These are phyloP conservation scores for Boletus reticuloceps DNA, from an alignment of 768 basidiomycete genomes.

Conservation along the genomic window DNA sequence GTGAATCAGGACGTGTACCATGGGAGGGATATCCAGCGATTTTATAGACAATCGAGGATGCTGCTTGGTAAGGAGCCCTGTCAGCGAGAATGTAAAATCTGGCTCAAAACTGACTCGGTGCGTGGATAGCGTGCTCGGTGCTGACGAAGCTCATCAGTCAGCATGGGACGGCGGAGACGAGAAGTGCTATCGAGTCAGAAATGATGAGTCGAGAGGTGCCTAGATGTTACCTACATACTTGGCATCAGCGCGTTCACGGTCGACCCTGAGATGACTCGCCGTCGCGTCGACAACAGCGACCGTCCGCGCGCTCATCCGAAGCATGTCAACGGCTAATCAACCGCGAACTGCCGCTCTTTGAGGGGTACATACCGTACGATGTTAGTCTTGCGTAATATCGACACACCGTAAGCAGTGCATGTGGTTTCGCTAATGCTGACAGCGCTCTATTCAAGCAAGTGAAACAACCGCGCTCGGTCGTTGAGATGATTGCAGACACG, in stretches of 20 bases:
- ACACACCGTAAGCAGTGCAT: constrained; percentile 82
- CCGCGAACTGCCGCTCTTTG: constrained; percentile 69
- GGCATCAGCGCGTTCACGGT: background rate
- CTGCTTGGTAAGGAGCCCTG: too few relatives aligned
- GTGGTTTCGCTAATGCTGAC: constrained; percentile 77
- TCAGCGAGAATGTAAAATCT: background rate
- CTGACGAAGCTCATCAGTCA: constrained; percentile 15
- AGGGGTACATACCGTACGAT: constrained; percentile 99
- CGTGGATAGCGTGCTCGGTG: constrained; percentile 9
- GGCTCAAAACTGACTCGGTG: background rate
- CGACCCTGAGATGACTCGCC: constrained; percentile 13
- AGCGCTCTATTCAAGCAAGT: constrained; percentile 91
- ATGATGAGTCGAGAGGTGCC: too few relatives aligned
- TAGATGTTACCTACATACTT: background rate
- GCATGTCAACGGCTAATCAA: constrained; percentile 60
- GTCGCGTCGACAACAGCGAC: constrained; percentile 21
- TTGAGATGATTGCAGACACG: constrained; percentile 59
- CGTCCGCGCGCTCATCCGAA: constrained; percentile 21
- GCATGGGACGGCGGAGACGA: background rate
- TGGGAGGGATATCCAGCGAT: background rate
- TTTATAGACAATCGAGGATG: constrained; percentile 5
- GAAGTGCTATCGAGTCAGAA: too few relatives aligned
- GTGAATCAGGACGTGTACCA: background rate
- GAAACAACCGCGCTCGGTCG: background rate
- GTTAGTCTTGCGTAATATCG: constrained; percentile 96